Percentiles rank a stretch among this genome's conserved stretches.
Conservation (phyloP, 2,329 filamentous ascomycete species). For the Ilyonectria mors-panacis region DNA sequence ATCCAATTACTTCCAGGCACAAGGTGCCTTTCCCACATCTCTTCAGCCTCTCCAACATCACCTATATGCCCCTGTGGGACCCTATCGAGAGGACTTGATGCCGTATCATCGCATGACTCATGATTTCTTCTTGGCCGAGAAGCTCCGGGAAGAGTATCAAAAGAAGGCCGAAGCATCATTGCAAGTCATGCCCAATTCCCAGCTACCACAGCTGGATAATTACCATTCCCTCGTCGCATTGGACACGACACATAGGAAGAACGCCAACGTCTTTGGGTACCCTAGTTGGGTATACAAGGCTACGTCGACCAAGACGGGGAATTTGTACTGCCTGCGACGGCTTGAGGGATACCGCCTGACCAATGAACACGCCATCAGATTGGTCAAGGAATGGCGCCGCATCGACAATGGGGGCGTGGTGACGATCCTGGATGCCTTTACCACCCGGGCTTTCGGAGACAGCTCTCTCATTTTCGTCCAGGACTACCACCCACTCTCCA, state of each 20-base stretch:
- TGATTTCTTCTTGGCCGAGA: conserved; percentile 93
- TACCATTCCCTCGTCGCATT: conserved; percentile 94
- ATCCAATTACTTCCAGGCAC: conserved; percentile 77
- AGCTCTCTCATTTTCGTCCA: conserved; percentile 95
- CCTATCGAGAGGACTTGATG: conserved; percentile 84
- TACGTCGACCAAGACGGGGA: conserved; percentile 88
- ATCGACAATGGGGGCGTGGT: conserved; percentile 87
- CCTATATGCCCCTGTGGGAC: conserved; percentile 89
- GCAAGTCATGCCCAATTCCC: conserved; percentile 84
- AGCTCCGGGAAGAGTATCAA: conserved; percentile 88
- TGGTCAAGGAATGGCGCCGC: conserved; percentile 90
- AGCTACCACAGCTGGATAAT: conserved; percentile 85
- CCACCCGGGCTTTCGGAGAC: conserved; percentile 91
- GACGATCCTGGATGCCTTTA: conserved; percentile 92
- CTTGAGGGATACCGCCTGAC: conserved; percentile 91
- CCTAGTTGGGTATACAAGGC: conserved; percentile 97
- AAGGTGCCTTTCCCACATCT: conserved; percentile 65
- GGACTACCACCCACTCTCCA: conserved; percentile 92
- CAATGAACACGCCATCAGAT: conserved; percentile 89
- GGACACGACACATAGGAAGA: conserved; percentile 85
- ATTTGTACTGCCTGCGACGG: conserved; percentile 87
- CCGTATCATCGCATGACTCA: conserved; percentile 90
- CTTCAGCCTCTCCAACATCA: conserved; percentile 87
- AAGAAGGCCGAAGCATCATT: conserved; percentile 88
- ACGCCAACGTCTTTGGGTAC: conserved; percentile 85